phyloP scores from a whole-genome alignment of 352 stramenopile genomes.

The Phytopythium cucurbitacearum region DNA sequence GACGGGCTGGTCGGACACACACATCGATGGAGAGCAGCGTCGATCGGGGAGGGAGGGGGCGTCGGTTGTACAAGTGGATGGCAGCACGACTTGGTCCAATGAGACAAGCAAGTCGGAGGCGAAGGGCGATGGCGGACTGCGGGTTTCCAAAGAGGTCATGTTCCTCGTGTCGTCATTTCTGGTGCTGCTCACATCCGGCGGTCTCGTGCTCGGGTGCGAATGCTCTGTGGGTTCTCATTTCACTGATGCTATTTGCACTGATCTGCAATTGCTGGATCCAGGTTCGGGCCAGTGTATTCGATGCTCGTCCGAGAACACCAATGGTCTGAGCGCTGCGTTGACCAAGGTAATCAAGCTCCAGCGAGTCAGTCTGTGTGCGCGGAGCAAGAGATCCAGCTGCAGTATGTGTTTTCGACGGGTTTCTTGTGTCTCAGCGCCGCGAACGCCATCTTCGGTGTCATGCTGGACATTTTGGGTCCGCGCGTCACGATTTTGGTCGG shows the following conservation, averaged over 20 bases:
- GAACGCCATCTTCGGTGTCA: conserved; percentile 75
- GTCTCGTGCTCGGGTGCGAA: conserved; percentile 55
- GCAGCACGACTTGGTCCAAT: too few species aligned
- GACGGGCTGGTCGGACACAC: too few species aligned
- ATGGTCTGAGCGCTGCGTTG: conserved; percentile 57
- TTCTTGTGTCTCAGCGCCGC: conserved; percentile 78
- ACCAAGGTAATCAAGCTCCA: conserved; percentile 1
- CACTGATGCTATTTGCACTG: background rate
- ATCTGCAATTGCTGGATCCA: conserved; percentile 6
- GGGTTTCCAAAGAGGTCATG: conserved; percentile 59
- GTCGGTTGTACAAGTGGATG: too few species aligned
- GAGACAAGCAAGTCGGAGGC: background rate
- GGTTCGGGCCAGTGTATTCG: conserved; percentile 75
- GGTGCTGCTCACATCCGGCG: conserved; percentile 60
- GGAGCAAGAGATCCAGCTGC: conserved; percentile 61
- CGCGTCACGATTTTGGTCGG: conserved; percentile 50
- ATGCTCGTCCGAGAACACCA: conserved; percentile 57
- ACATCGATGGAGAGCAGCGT: conserved; percentile 3
- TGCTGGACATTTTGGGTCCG: conserved; percentile 66
- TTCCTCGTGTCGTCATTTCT: conserved; percentile 54
- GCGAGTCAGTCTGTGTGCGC: conserved; percentile 26
- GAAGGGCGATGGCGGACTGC: background rate
- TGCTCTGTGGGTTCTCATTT: background rate
- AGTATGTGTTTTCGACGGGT: conserved; percentile 75
- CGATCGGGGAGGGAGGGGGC: too few species aligned